Evolutionary conservation across 352 stramenopile species (phyloP).

Genomic region (Halophytophthora polymorphica): DNA sequence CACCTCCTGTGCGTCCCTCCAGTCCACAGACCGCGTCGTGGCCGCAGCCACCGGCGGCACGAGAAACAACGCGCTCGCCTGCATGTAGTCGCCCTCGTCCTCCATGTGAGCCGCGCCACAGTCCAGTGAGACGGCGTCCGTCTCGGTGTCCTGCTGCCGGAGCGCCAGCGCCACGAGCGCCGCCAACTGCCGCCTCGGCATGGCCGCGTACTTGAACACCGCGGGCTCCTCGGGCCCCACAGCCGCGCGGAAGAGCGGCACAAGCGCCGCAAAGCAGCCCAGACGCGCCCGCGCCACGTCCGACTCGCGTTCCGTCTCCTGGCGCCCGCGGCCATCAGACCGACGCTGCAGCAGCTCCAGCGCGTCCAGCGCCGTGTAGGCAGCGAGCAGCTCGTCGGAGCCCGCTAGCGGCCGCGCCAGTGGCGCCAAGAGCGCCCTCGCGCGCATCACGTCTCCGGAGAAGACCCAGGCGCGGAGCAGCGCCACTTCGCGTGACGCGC

Average conservation of each 20-base stretch:
- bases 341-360: conserved; percentile 33
- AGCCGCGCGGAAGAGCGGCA: conserved; percentile 39
- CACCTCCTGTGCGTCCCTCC: conserved; percentile 1
- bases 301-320: conserved; percentile 4
- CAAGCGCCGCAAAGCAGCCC: conserved; percentile 40
- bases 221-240: conserved; percentile 34
- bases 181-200: conserved; percentile 36
- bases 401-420: conserved; percentile 18
- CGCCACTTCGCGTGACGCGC: conserved; percentile 36
- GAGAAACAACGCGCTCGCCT: conserved; percentile 8
- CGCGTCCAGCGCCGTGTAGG: conserved; percentile 27
- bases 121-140: conserved; percentile 28
- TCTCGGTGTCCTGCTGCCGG: conserved; percentile 9
- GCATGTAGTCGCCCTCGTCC: neutral
- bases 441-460: conserved; percentile 33
- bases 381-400: conserved; percentile 13
- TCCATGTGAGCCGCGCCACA: conserved; percentile 7
- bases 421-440: conserved; percentile 37
- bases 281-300: conserved; percentile 35
- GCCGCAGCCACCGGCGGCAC: neutral
- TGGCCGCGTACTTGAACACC: conserved; percentile 43
- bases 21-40: conserved; percentile 17
- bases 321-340: neutral
- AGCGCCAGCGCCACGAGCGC: conserved; percentile 31
- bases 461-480: conserved; percentile 59